phyloP scores from a whole-genome alignment of 192 early-diverging fungal genomes.

The Gorgonomyces haynaldii region DNA sequence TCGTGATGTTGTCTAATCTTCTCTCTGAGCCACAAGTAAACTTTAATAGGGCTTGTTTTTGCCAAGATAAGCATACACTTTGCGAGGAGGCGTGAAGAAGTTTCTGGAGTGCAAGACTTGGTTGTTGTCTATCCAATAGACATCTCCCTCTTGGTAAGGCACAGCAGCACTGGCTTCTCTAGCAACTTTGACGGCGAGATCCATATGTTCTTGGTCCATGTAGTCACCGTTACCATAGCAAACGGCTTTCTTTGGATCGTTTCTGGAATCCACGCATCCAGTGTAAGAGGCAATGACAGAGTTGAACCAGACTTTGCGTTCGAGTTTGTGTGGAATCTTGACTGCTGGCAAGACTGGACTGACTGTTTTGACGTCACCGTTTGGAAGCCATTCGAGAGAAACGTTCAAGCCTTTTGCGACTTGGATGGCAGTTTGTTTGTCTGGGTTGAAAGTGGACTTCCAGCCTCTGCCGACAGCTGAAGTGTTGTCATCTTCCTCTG shows the following conservation, averaged over 20 bases:
- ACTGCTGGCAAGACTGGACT: slow-evolving; percentile 21
- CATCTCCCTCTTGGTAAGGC: slow-evolving; percentile 22
- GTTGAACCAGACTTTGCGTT: slow-evolving; percentile 21
- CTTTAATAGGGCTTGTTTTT: slow-evolving; percentile 3
- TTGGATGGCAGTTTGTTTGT: slow-evolving; percentile 6
- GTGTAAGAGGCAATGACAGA: slow-evolving; percentile 27
- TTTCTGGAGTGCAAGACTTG: slow-evolving; percentile 24
- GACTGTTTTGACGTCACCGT: slow-evolving; percentile 24
- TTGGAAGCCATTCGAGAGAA: slow-evolving; percentile 13
- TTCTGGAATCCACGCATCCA: slow-evolving; percentile 21
- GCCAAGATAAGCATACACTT: slow-evolving; percentile 9
- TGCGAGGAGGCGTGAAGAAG: slow-evolving; percentile 11
- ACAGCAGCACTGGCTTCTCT: slow-evolving; percentile 12
- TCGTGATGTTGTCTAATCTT: too few relatives aligned
- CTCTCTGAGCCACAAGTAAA: too few relatives aligned
- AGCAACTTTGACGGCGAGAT: slow-evolving; percentile 14
- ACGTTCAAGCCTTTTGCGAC: slow-evolving; percentile 14
- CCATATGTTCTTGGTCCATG: slow-evolving; percentile 12
- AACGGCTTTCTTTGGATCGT: slow-evolving; percentile 18
- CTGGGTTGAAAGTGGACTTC: slow-evolving; percentile 21
- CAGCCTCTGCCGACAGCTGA: slow-evolving; percentile 22
- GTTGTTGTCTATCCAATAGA: slow-evolving; percentile 20
- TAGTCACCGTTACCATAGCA: slow-evolving; percentile 19
- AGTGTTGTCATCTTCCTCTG: slow-evolving; percentile 17
- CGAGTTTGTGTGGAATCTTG: slow-evolving; percentile 10